A percentile compares a stretch with the other conserved stretches of the same genome.
phyloP scores from a whole-genome alignment of 129 eudicot genomes.

The Deinandra increscens region DNA sequence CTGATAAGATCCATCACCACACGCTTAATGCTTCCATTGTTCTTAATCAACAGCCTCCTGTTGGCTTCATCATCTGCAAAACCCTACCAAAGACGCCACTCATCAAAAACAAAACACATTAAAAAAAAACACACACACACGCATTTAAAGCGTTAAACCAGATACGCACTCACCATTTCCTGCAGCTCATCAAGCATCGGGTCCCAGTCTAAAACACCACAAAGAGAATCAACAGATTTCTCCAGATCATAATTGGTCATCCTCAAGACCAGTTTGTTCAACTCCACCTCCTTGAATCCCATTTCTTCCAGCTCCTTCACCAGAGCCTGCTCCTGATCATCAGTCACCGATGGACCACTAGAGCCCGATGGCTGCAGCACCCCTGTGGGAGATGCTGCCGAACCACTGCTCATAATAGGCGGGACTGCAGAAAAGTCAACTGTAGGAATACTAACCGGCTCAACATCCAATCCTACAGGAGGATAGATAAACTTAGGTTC shows the following conservation, averaged over 20 bases:
- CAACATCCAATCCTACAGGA: slow-evolving; percentile 9
- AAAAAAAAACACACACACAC: slow-evolving; percentile 1
- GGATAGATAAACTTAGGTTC: slow-evolving; percentile 7
- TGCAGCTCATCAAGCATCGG: slow-evolving; percentile 76
- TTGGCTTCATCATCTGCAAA: slow-evolving; percentile 57
- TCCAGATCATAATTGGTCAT: slow-evolving; percentile 55
- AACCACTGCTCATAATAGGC: slow-evolving; percentile 5
- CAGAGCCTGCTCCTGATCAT: slow-evolving; percentile 47
- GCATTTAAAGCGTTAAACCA: not conserved
- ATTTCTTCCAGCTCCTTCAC: slow-evolving; percentile 61
- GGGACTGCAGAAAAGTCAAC: slow-evolving; percentile 38
- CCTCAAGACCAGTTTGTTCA: slow-evolving; percentile 64
- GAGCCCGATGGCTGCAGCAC: slow-evolving; percentile 11
- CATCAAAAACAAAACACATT: too few relatives aligned
- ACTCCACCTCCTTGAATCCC: slow-evolving; percentile 67
- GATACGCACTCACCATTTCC: slow-evolving; percentile 62
- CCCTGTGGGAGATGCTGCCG: slow-evolving; percentile 13
- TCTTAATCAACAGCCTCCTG: slow-evolving; percentile 70
- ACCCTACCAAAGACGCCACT: slow-evolving; percentile 48
- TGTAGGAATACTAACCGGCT: slow-evolving; percentile 36
- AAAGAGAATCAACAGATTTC: slow-evolving; percentile 67
- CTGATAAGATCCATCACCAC: slow-evolving; percentile 80
- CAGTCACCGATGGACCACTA: not conserved
- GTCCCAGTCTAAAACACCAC: slow-evolving; percentile 82
- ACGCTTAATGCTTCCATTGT: slow-evolving; percentile 80